A percentile compares a stretch with the other conserved stretches of the same genome.
These are phyloP conservation scores for Didymosphaeria variabile DNA, from an alignment of 2,329 filamentous ascomycete species.

Conservation along the genomic window DNA sequence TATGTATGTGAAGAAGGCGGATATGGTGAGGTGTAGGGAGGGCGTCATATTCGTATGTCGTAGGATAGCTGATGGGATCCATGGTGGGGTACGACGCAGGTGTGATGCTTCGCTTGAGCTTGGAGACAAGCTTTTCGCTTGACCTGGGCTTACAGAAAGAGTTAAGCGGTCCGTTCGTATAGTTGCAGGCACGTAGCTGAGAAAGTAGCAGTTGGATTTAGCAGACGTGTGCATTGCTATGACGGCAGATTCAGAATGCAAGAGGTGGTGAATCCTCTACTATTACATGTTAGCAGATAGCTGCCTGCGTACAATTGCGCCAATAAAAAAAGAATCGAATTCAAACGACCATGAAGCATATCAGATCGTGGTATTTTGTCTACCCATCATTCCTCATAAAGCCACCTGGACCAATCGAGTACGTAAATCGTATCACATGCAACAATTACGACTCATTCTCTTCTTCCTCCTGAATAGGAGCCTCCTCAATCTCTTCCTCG, in stretches of 20 bases:
- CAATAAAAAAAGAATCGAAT: neutral
- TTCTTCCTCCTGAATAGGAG: conserved; percentile 63
- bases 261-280: neutral
- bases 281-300: neutral
- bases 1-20: conserved; percentile 15
- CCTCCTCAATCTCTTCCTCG: conserved; percentile 86
- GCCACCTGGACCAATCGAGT: conserved; percentile 27
- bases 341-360: conserved; percentile 5
- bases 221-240: too few species aligned
- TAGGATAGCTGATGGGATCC: conserved; percentile 6
- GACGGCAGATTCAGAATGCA: neutral
- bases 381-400: conserved; percentile 29
- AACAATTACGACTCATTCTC: conserved; percentile 48
- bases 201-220: neutral
- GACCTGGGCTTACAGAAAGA: neutral
- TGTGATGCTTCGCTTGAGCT: conserved; percentile 2
- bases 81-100: neutral
- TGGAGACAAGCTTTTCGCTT: conserved; percentile 9
- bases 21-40: conserved; percentile 14
- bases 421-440: conserved; percentile 30
- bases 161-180: neutral
- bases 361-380: conserved; percentile 26
- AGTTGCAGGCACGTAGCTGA: neutral
- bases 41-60: conserved; percentile 20
- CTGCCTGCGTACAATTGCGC: neutral